phyloP scores from a whole-genome alignment of 2,329 filamentous ascomycete species.

The Microsporum audouinii region DNA sequence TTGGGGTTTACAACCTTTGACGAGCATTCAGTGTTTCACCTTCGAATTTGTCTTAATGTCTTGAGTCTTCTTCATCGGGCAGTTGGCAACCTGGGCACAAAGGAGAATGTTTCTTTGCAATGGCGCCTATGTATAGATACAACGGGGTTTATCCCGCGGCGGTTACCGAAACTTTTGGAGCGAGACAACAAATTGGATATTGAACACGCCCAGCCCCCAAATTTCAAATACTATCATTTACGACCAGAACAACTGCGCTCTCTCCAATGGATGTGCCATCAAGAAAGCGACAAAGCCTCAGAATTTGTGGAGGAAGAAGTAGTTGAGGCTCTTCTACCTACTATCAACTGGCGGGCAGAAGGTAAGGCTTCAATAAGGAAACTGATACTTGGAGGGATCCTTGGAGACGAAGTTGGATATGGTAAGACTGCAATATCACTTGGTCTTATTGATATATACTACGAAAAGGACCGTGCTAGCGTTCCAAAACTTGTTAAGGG shows the following conservation, averaged over 20 bases:
- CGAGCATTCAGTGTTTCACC: constrained; percentile 21
- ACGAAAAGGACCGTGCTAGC: constrained; percentile 18
- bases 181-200: constrained; percentile 33
- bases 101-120: constrained; percentile 19
- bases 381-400: constrained; percentile 45
- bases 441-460: constrained; percentile 43
- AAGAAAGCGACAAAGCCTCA: constrained; percentile 36
- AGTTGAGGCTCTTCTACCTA: constrained; percentile 43
- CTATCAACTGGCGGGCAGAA: constrained; percentile 48
- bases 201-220: constrained; percentile 24
- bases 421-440: constrained; percentile 55
- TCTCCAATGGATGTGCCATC: constrained; percentile 48
- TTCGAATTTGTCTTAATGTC: constrained; percentile 32
- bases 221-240: constrained; percentile 30
- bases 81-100: constrained; percentile 18
- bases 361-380: constrained; percentile 29
- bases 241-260: constrained; percentile 44
- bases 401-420: constrained; percentile 55
- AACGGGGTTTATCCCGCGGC: constrained; percentile 22
- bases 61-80: constrained; percentile 29
- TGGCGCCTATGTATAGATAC: constrained; percentile 42
- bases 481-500: constrained; percentile 11
- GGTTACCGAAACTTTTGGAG: constrained; percentile 33
- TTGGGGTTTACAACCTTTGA: constrained; percentile 28
- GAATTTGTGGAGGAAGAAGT: constrained; percentile 44